These are phyloP conservation scores for Typha latifolia DNA, from an alignment of 176 grass and related monocot genomes.

Conservation along the genomic window DNA sequence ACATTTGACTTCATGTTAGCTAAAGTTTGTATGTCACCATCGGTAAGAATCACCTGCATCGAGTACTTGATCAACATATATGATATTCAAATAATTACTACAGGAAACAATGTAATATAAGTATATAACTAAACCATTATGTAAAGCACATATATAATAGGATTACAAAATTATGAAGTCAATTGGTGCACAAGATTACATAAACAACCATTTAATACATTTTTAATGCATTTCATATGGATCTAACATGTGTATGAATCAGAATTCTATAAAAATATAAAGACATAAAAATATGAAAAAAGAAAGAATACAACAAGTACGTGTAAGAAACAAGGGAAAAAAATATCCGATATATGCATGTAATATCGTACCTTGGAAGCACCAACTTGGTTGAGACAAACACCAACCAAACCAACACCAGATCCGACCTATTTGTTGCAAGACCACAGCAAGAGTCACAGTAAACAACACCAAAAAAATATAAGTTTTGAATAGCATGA, in stretches of 20 bases:
- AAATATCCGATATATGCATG: background rate
- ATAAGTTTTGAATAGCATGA: background rate
- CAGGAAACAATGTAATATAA: no score
- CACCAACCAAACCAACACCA: conserved; percentile 87
- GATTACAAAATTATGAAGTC: background rate
- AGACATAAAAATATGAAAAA: background rate
- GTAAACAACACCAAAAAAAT: background rate
- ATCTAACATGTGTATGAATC: background rate
- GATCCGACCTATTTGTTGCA: conserved; percentile 66
- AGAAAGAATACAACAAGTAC: background rate
- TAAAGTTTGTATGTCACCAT: conserved; percentile 70
- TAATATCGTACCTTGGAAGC: conserved; percentile 66
- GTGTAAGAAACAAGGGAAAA: background rate
- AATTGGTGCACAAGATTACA: no score
- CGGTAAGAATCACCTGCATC: conserved; percentile 74
- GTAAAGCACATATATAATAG: background rate
- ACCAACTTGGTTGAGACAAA: conserved; percentile 52
- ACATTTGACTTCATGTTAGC: conserved; percentile 75
- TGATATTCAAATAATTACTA: background rate
- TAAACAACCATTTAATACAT: no score
- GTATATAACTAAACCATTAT: no score
- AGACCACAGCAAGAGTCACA: conserved; percentile 17
- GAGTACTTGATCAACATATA: background rate
- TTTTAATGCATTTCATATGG: no score
- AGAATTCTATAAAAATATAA: background rate